Evolutionary conservation across 2,329 filamentous ascomycete species (phyloP), one percentile per base, ranked within the genome.

Genomic region (Achaetomium macrosporum): DNA sequence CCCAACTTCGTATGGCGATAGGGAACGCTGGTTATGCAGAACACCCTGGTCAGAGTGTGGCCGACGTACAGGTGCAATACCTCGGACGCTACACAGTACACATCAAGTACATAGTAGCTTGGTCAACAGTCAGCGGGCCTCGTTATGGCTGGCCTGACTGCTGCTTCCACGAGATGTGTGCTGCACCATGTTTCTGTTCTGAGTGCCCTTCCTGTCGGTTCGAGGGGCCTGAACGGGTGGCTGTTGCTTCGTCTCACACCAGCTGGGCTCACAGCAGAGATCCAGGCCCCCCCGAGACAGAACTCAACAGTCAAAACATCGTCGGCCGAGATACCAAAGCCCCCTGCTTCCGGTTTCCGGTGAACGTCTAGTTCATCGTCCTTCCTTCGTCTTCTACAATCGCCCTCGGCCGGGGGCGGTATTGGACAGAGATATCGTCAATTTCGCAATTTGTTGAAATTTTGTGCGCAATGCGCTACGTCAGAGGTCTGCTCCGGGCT

Each of bases 361-460:
- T 45, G 44, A 41, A 30, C 17, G n/a, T 29, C 16, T 29, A 10
- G 7, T 54, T 57, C 56, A 41, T 41, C 46, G 10, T 41, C 46
- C 39, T 57, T 57, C 57, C 47, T 47, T 48, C 44, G 8, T 47
- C 47, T 59, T 59, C 57, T 42, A 44, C 46, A 36, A 51, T 39
- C 45, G 31, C 45, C 47, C 13, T 36, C 42, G n/a, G 17, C 25
- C 40, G 12, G 36, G 20, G 16, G 42, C 29, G 30, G 48, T 44
- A 61, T 61, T 61, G 58, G 58, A 50, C 53, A 54, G 56, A 58
- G 47, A 59, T 59, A 57, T 50, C 51, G 51, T 49, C 48, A 54
- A 52, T 41, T 51, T 52, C 47, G 49, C 50, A 54, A 43, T 56
- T 50, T 49, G 49, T 48, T 46, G 16, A 44, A 49, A 51, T 57